These are phyloP conservation scores for Suillus luteus DNA, from an alignment of 768 basidiomycete species.

Conservation along the genomic window DNA sequence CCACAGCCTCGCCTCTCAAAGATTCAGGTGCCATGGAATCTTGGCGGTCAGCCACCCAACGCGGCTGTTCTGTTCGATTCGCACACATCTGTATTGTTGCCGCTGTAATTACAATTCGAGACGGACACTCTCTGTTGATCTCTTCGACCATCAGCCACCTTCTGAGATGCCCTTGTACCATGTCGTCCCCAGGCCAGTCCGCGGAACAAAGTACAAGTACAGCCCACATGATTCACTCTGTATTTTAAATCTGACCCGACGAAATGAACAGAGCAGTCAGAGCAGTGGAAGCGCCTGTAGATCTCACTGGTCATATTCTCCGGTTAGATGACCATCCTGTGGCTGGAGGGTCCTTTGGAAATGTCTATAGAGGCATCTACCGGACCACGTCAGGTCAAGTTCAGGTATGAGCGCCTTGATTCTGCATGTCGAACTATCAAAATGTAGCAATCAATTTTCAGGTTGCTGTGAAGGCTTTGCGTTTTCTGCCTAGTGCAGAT, in stretches of 20 bases:
- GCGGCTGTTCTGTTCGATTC: neutral
- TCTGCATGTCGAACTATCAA: neutral
- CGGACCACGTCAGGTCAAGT: neutral
- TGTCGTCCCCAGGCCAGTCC: neutral
- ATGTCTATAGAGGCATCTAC: conserved; percentile 18
- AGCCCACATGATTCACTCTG: neutral
- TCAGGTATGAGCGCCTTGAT: neutral
- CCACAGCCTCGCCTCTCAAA: neutral
- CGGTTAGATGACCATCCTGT: conserved; percentile 2
- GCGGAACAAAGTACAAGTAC: neutral
- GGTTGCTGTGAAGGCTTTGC: conserved; percentile 29
- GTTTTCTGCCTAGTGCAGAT: conserved; percentile 16
- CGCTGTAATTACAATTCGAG: neutral
- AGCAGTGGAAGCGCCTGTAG: neutral
- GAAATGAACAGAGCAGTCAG: neutral
- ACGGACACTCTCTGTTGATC: neutral
- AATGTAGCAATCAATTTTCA: neutral
- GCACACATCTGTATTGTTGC: neutral
- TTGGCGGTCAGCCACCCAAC: neutral
- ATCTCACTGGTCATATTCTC: conserved; percentile 16
- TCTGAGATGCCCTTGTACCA: neutral
- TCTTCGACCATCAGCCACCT: neutral
- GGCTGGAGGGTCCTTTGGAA: conserved; percentile 19
- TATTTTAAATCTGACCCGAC: neutral
- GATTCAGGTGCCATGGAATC: neutral